Conservation (phyloP, 192 early-diverging fungal genomes). For the Coemansia sp. region DNA sequence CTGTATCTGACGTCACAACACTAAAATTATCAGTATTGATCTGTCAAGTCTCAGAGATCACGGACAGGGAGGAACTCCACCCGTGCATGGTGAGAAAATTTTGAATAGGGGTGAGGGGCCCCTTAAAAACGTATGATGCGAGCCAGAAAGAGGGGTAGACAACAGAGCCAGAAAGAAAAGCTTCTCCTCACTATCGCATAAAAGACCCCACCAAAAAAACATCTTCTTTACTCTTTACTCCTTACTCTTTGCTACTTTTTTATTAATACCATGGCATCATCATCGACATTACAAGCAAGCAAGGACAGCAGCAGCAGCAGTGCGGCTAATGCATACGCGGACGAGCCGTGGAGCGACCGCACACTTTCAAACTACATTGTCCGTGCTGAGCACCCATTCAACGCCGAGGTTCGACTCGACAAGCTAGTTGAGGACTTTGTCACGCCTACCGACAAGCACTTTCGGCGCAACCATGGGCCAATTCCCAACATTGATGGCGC, state of each 20-base stretch:
- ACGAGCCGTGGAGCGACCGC: slow-evolving; percentile 72
- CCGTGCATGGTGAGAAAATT: slow-evolving; percentile 7
- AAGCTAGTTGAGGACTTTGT: slow-evolving; percentile 67
- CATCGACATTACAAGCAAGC: not conserved
- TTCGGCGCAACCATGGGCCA: slow-evolving; percentile 89
- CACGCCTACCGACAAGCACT: slow-evolving; percentile 79
- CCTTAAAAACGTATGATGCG: not conserved
- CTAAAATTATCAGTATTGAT: not conserved
- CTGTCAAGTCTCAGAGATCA: not conserved
- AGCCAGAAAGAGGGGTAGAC: slow-evolving; percentile 8
- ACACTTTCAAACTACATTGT: slow-evolving; percentile 65
- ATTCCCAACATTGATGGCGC: slow-evolving; percentile 74
- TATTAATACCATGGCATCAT: not conserved
- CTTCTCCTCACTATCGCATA: slow-evolving; percentile 9
- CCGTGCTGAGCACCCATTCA: slow-evolving; percentile 76
- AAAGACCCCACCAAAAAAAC: not conserved
- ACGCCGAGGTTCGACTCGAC: slow-evolving; percentile 77
- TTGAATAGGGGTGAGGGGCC: not conserved
- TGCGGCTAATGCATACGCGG: slow-evolving; percentile 47
- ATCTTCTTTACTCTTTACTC: not conserved
- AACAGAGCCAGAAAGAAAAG: no score
- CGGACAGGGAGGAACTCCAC: not conserved
- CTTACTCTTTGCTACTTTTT: not conserved
- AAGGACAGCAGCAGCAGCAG: slow-evolving; percentile 1
- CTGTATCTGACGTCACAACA: not conserved